Evolutionary conservation across 495 filamentous ascomycete genomes (phyloP), one percentile per base, ranked within the genome.

Genomic region (Beverwykella pulmonaria): DNA sequence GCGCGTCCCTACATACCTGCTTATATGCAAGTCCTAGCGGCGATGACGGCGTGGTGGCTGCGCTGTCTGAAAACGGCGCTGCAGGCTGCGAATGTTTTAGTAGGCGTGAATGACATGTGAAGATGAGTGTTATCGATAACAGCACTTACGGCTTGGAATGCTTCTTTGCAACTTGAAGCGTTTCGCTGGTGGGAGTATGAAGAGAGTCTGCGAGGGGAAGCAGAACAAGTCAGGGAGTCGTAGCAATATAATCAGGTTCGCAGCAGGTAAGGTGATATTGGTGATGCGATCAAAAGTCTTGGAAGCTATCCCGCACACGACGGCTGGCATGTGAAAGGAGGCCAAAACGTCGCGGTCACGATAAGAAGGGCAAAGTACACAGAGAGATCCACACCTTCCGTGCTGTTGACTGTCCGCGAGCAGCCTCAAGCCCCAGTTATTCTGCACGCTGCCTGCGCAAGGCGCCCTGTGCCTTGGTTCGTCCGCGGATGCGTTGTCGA

Each of bases 71-170:
- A 48, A 25, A 23, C 27, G 62, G 26, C 30, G 36, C 41, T 52
- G 46, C 26, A n/a, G 20, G 50, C 50, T 34, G 32, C 6, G 39
- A 1, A 15, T 36, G 25, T 30, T 20, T 55, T 55, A 41, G 17
- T 17, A 36, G 10, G 7, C 6, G 55, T 59, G 47, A 34, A 65
- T 60, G 27, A 48, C 63, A 67, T 67, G 63, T 67, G 63, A 67
- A 59, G 53, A 46, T 5, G 32, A 2, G 8, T 36, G 30, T 34
- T 59, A 61, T 59, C 63, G 55, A 67, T 61, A 67, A 54, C 55
- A 17, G 8, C 25, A 30, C 30, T 53, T 25, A 44, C 6, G 17
- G 6, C 3, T 44, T n/a, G 39, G 30, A 5, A 44, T 44, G 5
- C 17, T 44, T n/a, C 5, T 3, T n/a, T n/a, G n/a, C n/a, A n/a